These are phyloP conservation scores for Suillus subaureus DNA, from an alignment of 768 basidiomycete genomes.

Conservation along the genomic window DNA sequence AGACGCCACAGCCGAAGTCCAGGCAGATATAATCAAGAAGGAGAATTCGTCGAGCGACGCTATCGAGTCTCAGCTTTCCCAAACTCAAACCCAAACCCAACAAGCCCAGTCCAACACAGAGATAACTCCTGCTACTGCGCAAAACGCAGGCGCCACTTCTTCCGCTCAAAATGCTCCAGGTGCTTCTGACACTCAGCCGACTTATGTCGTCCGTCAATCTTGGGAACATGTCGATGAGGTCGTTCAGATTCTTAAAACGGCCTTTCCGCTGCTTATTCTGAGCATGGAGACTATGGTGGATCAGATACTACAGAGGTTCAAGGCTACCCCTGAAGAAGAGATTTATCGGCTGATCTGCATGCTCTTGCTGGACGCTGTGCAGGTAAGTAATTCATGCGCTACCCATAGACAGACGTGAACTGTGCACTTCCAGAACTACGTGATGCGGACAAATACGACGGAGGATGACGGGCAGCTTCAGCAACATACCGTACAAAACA, in stretches of 20 bases:
- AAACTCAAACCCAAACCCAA: neutral
- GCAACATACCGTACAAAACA: conserved; percentile 53
- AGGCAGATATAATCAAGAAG: conserved; percentile 29
- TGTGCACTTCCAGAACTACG: conserved; percentile 55
- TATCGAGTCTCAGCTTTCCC: conserved; percentile 28
- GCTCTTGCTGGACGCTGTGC: conserved; percentile 83
- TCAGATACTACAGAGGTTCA: conserved; percentile 88
- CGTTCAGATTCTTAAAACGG: conserved; percentile 90
- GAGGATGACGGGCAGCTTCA: conserved; percentile 72
- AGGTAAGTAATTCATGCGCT: conserved; percentile 46
- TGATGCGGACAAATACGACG: conserved; percentile 60
- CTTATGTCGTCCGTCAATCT: conserved; percentile 58
- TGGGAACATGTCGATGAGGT: conserved; percentile 95
- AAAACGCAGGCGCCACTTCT: conserved; percentile 14
- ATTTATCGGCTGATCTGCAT: conserved; percentile 90
- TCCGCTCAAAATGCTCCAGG: conserved; percentile 19
- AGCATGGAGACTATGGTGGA: conserved; percentile 98
- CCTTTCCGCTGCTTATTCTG: conserved; percentile 91
- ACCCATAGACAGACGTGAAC: neutral
- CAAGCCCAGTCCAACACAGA: conserved; percentile 4
- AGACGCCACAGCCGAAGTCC: conserved; percentile 29
- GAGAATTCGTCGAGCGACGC: conserved; percentile 21
- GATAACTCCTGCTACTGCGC: conserved; percentile 21
- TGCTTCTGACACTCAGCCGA: conserved; percentile 24
- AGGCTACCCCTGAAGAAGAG: conserved; percentile 88